A percentile compares a stretch with the other conserved stretches of the same genome.
Evolutionary conservation across 2,329 filamentous ascomycete genomes (phyloP).

Genomic region (Didymellaceae sp.): DNA sequence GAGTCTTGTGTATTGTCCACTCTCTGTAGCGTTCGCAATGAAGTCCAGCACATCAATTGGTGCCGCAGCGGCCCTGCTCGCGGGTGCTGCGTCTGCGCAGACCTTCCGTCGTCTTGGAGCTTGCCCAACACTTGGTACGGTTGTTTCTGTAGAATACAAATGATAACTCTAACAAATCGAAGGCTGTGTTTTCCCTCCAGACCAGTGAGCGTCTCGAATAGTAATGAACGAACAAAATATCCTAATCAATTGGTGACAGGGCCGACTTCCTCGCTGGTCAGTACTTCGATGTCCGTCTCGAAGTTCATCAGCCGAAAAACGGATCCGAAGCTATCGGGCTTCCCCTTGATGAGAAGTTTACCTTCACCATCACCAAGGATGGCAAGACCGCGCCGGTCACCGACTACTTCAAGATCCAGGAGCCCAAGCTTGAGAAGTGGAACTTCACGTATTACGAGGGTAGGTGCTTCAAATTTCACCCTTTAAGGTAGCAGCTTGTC

Average conservation of each 20-base stretch:
- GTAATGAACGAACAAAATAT: constrained; percentile 9
- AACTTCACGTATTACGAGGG: constrained; percentile 83
- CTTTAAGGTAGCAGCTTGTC: neutral
- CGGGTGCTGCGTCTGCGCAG: constrained; percentile 51
- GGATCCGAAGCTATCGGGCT: constrained; percentile 77
- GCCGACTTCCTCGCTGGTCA: constrained; percentile 85
- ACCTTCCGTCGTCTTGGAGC: constrained; percentile 63
- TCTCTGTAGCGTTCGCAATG: constrained; percentile 36
- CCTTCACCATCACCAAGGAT: constrained; percentile 72
- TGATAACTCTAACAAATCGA: constrained; percentile 26
- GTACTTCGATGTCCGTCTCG: constrained; percentile 82
- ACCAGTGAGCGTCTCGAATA: constrained; percentile 54
- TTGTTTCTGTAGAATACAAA: no score
- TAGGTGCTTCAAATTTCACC: constrained; percentile 33
- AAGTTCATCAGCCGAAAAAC: constrained; percentile 81
- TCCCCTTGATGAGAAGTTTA: constrained; percentile 76
- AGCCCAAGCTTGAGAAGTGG: constrained; percentile 80
- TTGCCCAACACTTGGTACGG: constrained; percentile 61
- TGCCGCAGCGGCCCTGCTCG: constrained; percentile 38
- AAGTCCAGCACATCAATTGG: constrained; percentile 37
- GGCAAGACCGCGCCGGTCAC: constrained; percentile 63
- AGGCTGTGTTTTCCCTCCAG: constrained; percentile 63
- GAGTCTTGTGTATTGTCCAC: constrained; percentile 21
- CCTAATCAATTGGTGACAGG: constrained; percentile 43
- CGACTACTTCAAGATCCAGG: constrained; percentile 71